Percentiles rank a stretch among this genome's conserved stretches.
Conservation (phyloP, 2,329 filamentous ascomycete species). For the Didymella sp. region DNA sequence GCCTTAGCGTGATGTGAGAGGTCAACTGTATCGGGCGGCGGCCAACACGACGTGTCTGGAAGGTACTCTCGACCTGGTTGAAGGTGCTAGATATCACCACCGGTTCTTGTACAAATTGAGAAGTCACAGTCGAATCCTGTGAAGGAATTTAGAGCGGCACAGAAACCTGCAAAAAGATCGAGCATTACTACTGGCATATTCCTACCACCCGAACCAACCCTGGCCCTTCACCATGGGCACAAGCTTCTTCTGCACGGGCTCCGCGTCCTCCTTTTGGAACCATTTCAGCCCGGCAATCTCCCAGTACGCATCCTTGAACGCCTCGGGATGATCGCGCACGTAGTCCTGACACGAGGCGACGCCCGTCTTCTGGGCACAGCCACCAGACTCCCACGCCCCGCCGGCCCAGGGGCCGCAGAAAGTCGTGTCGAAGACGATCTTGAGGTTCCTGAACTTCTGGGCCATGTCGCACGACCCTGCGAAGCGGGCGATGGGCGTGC, state of each 20-base stretch:
- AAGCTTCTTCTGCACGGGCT: background rate
- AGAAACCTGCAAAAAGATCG: background rate
- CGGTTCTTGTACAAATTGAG: background rate
- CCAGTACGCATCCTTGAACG: slow-evolving; percentile 45
- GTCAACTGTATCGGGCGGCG: background rate
- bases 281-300: slow-evolving; percentile 42
- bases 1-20: background rate
- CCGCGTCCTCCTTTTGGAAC: slow-evolving; percentile 33
- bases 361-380: slow-evolving; percentile 46
- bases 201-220: background rate
- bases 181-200: background rate
- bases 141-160: background rate
- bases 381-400: background rate
- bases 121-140: background rate
- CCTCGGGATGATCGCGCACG: slow-evolving; percentile 40
- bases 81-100: background rate
- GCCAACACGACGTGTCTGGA: background rate
- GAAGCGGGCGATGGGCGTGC: background rate
- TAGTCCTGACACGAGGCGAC: slow-evolving; percentile 55
- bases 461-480: background rate
- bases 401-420: background rate
- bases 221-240: background rate
- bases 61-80: background rate
- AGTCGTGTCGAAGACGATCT: slow-evolving; percentile 56
- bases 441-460: slow-evolving; percentile 2